phyloP scores from a whole-genome alignment of 306 rosid species.

The Vicia faba region DNA sequence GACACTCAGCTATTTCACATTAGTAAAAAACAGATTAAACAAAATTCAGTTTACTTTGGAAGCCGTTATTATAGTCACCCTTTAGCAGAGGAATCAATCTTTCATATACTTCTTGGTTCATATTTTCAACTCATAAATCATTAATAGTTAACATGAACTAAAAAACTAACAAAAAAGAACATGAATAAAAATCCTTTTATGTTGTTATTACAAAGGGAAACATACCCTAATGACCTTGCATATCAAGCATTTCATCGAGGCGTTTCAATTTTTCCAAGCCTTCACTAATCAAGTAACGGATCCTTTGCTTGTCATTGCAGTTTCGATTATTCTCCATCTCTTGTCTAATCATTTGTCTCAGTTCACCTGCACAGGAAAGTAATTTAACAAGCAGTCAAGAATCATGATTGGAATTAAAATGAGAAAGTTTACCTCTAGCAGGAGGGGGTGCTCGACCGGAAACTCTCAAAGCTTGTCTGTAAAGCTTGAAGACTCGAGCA shows the following conservation, averaged over 20 bases:
- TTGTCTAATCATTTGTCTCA: slow-evolving; percentile 70
- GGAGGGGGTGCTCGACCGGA: slow-evolving; percentile 69
- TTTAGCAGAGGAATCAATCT: not conserved
- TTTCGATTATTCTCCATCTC: slow-evolving; percentile 77
- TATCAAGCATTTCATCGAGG: slow-evolving; percentile 82
- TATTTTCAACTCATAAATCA: slow-evolving; percentile 12
- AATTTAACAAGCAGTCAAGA: slow-evolving; percentile 30
- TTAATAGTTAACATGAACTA: too few relatives aligned
- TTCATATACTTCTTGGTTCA: slow-evolving; percentile 11
- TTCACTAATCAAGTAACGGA: slow-evolving; percentile 74
- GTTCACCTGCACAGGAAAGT: slow-evolving; percentile 59
- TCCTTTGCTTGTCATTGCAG: slow-evolving; percentile 67
- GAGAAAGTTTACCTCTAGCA: slow-evolving; percentile 58
- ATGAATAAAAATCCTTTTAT: not conserved
- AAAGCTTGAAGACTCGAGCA: slow-evolving; percentile 81
- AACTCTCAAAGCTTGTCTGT: slow-evolving; percentile 69
- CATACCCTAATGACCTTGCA: slow-evolving; percentile 65
- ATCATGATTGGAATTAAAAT: not conserved
- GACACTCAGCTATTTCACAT: not conserved
- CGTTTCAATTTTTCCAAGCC: slow-evolving; percentile 81
- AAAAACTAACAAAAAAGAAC: not conserved
- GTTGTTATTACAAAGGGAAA: slow-evolving; percentile 21
- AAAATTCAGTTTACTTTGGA: not conserved
- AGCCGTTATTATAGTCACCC: slow-evolving; percentile 1
- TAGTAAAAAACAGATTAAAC: not conserved